Conservation (phyloP, 1,139 yeast species). For the Geotrichum citri-aurantii region DNA sequence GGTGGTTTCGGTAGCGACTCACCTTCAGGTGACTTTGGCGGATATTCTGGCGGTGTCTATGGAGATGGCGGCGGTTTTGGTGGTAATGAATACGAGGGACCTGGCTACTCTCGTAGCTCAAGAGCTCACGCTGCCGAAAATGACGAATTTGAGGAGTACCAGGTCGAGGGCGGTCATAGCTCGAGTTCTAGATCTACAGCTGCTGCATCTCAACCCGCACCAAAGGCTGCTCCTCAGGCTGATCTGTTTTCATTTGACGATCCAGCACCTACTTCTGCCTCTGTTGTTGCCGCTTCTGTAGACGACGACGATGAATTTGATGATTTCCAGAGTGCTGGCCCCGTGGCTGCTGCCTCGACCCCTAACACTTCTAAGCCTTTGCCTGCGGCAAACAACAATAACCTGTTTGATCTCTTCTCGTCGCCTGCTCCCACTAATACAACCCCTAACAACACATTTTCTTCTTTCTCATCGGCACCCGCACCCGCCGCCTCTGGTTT, state of each 20-base stretch:
- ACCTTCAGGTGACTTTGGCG: slow-evolving; percentile 36
- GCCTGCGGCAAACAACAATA: slow-evolving; percentile 20
- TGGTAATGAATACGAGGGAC: slow-evolving; percentile 35
- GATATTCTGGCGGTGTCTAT: slow-evolving; percentile 50
- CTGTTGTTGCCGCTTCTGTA: slow-evolving; percentile 27
- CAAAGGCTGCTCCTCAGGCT: slow-evolving; percentile 27
- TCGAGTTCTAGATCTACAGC: slow-evolving; percentile 15
- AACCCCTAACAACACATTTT: slow-evolving; percentile 18
- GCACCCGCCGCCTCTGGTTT: slow-evolving; percentile 24
- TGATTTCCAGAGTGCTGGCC: slow-evolving; percentile 79
- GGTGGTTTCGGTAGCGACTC: slow-evolving; percentile 39
- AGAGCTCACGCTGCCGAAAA: slow-evolving; percentile 16
- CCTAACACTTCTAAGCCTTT: slow-evolving; percentile 28
- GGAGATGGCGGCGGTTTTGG: slow-evolving; percentile 79
- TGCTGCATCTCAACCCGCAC: slow-evolving; percentile 24
- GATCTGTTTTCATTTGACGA: slow-evolving; percentile 54
- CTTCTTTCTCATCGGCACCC: slow-evolving; percentile 24
- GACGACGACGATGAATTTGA: slow-evolving; percentile 86
- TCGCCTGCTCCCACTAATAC: slow-evolving; percentile 19
- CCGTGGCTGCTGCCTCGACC: slow-evolving; percentile 27
- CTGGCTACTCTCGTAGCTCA: slow-evolving; percentile 30
- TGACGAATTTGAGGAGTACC: slow-evolving; percentile 64
- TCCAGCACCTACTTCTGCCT: slow-evolving; percentile 24
- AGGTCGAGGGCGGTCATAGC: slow-evolving; percentile 31
- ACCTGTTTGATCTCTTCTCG: slow-evolving; percentile 26